phyloP scores from a whole-genome alignment of 257 asterid genomes.

The Primulina huaijiensis region DNA sequence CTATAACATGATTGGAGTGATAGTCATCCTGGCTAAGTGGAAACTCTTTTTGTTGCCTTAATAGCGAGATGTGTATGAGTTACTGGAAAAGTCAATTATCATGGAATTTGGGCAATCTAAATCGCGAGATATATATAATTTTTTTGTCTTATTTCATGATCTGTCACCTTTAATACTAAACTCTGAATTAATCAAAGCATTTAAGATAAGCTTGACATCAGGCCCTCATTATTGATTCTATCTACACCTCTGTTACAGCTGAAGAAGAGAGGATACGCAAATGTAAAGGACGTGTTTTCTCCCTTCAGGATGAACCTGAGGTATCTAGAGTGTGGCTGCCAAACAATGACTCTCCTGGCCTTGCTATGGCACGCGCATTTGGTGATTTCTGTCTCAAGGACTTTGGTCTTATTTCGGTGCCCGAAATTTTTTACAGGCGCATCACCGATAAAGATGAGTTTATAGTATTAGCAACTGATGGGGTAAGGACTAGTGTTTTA shows the following conservation, averaged over 20 bases:
- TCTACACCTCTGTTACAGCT: conserved; percentile 36
- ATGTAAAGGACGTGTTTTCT: conserved; percentile 79
- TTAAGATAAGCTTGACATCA: not conserved
- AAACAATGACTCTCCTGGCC: conserved; percentile 74
- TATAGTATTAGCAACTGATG: conserved; percentile 78
- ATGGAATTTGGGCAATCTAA: no score
- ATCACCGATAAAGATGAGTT: conserved; percentile 71
- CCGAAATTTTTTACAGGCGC: conserved; percentile 67
- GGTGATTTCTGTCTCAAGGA: conserved; percentile 93
- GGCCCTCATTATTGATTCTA: conserved; percentile 4
- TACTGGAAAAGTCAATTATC: not conserved
- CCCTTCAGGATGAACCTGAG: conserved; percentile 81
- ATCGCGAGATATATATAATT: no score
- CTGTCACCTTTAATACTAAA: not conserved
- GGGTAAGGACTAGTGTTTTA: conserved; percentile 39
- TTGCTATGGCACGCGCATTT: conserved; percentile 95
- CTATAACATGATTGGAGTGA: not conserved
- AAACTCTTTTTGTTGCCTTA: not conserved
- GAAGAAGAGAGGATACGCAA: conserved; percentile 86
- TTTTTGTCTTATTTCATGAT: not conserved
- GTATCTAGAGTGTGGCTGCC: conserved; percentile 92
- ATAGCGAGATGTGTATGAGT: not conserved
- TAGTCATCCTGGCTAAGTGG: not conserved
- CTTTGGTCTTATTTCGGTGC: conserved; percentile 79
- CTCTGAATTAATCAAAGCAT: not conserved